These are phyloP conservation scores for Candida cerambycidarum DNA, from an alignment of 805 yeast genomes.

Conservation along the genomic window DNA sequence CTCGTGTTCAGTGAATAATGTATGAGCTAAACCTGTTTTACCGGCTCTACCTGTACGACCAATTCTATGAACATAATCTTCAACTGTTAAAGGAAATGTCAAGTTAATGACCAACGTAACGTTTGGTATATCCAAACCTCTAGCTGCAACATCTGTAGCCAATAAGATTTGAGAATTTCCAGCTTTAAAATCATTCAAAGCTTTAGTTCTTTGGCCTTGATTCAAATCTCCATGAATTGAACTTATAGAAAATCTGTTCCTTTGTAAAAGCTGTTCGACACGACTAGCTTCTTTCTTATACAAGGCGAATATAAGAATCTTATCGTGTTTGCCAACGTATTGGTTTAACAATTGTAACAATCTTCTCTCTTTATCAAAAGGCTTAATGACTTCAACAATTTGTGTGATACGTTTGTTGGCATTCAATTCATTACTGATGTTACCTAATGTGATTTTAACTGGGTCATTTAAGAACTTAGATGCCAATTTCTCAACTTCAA, in stretches of 20 bases:
- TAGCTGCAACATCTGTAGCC: constrained; percentile 98
- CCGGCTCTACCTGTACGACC: constrained; percentile 99
- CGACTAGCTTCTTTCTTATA: constrained; percentile 96
- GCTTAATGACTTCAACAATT: constrained; percentile 83
- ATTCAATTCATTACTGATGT: constrained; percentile 79
- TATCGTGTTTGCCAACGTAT: constrained; percentile 71
- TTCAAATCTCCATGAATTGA: constrained; percentile 96
- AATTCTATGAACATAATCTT: constrained; percentile 95
- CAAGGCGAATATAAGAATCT: constrained; percentile 86
- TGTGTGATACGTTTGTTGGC: constrained; percentile 95
- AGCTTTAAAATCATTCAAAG: constrained; percentile 78
- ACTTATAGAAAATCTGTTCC: constrained; percentile 77
- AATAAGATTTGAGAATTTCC: constrained; percentile 75
- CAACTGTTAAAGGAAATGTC: constrained; percentile 94
- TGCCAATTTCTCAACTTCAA: constrained; percentile 93
- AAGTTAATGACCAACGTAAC: constrained; percentile 93
- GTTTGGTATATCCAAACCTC: constrained; percentile 97
- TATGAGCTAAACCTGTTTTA: constrained; percentile 89
- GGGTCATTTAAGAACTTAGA: constrained; percentile 77
- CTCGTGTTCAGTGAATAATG: constrained; percentile 94
- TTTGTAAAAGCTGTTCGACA: constrained; percentile 70
- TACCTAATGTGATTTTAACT: constrained; percentile 90
- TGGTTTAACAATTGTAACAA: constrained; percentile 69
- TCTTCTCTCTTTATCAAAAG: constrained; percentile 74
- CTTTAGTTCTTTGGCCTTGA: constrained; percentile 88